Evolutionary conservation across 2,329 filamentous ascomycete species (phyloP).

Genomic region (Aspergillus sp.): DNA sequence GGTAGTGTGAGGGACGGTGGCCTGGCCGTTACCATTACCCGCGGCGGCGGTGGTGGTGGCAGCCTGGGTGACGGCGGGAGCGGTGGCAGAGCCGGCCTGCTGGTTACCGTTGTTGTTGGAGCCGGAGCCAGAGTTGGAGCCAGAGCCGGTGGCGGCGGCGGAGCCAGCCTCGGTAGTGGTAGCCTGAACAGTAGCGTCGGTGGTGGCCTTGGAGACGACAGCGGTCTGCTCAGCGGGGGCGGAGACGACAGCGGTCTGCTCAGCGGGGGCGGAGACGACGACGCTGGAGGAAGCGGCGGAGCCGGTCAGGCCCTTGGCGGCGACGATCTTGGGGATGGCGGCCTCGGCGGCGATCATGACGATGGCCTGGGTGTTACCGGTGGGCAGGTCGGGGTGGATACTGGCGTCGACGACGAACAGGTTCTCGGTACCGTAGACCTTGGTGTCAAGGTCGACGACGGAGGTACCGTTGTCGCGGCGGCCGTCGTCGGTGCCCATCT

Average conservation of each 20-base stretch:
- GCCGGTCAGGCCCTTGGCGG: slow-evolving; percentile 31
- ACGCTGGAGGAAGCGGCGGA: not conserved
- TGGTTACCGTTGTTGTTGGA: not conserved
- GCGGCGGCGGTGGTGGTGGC: not conserved
- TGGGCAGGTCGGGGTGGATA: slow-evolving; percentile 67
- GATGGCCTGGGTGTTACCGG: slow-evolving; percentile 65
- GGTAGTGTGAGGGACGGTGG: not conserved
- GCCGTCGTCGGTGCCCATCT: slow-evolving; percentile 60
- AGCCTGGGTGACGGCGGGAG: not conserved
- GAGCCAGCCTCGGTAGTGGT: not conserved
- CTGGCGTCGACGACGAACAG: slow-evolving; percentile 67
- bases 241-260: not conserved
- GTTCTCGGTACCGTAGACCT: slow-evolving; percentile 68
- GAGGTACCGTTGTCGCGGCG: slow-evolving; percentile 52
- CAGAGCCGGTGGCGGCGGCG: not conserved
- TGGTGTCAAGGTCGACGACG: slow-evolving; percentile 63
- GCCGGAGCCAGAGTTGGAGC: not conserved
- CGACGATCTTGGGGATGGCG: slow-evolving; percentile 40
- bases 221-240: too few relatives aligned
- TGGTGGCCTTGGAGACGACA: not conserved
- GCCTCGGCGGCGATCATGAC: slow-evolving; percentile 64
- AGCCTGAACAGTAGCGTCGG: not conserved
- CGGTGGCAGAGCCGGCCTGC: not conserved
- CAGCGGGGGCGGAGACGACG: not conserved
- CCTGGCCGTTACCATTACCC: not conserved